phyloP scores from a whole-genome alignment of 768 basidiomycete species.

The Multifurca ochricompacta region DNA sequence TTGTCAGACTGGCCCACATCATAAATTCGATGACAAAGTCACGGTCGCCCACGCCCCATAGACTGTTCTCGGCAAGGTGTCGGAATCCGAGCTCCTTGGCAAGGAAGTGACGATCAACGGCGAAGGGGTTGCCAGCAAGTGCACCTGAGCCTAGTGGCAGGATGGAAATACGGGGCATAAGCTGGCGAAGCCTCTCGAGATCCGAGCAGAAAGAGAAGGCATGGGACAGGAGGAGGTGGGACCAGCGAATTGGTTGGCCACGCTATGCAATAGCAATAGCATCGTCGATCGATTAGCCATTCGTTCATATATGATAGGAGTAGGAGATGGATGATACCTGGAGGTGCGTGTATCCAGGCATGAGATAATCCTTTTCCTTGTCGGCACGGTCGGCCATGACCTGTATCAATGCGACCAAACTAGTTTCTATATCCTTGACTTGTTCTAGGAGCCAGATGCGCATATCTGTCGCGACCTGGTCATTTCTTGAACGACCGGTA shows the following conservation, averaged over 20 bases:
- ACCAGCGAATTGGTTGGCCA: conserved; percentile 98
- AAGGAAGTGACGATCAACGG: conserved; percentile 88
- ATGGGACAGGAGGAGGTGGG: conserved; percentile 91
- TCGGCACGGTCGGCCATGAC: conserved; percentile 92
- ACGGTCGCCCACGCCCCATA: conserved; percentile 94
- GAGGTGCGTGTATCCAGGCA: conserved; percentile 97
- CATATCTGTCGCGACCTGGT: conserved; percentile 98
- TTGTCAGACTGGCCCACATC: conserved; percentile 90
- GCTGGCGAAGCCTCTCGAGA: conserved; percentile 73
- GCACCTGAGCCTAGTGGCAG: conserved; percentile 93
- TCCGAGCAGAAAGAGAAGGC: conserved; percentile 90
- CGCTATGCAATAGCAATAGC: conserved; percentile 52
- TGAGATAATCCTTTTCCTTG: conserved; percentile 80
- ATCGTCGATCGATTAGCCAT: not conserved
- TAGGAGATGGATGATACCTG: conserved; percentile 57
- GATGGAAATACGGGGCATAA: conserved; percentile 85
- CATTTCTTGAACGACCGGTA: conserved; percentile 94
- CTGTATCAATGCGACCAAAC: conserved; percentile 69
- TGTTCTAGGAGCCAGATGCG: conserved; percentile 89
- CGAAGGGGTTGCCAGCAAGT: conserved; percentile 94
- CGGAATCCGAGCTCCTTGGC: conserved; percentile 84
- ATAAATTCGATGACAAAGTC: conserved; percentile 97
- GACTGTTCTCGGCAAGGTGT: conserved; percentile 88
- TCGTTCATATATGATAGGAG: not conserved
- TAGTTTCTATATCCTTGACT: conserved; percentile 53